These are phyloP conservation scores for Carpinus fangiana DNA, from an alignment of 306 rosid species.

Conservation along the genomic window DNA sequence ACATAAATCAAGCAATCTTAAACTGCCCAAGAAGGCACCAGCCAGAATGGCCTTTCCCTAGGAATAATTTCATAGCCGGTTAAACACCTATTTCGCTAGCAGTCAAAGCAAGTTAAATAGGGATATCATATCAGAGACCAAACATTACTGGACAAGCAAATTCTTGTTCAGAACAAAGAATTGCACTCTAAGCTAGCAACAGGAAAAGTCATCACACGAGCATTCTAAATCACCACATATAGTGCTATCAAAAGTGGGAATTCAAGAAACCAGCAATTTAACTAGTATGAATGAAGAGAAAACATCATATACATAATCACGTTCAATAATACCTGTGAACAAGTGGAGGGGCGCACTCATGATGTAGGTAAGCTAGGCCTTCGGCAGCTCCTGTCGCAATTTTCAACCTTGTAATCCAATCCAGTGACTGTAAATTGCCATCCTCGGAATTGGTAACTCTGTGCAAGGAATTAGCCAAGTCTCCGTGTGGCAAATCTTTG, in stretches of 20 bases:
- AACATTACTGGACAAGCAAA: not conserved
- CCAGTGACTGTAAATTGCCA: slow-evolving; percentile 57
- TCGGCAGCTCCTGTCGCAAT: slow-evolving; percentile 96
- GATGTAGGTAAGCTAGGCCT: slow-evolving; percentile 72
- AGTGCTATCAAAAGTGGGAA: too few species aligned
- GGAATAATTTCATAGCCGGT: not conserved
- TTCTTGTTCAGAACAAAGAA: not conserved
- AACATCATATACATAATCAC: slow-evolving; percentile 3
- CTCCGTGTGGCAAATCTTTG: slow-evolving; percentile 83
- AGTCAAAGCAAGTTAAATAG: not conserved
- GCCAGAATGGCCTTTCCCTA: not conserved
- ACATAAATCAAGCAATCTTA: not conserved
- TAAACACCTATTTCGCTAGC: not conserved
- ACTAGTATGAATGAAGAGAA: slow-evolving; percentile 16
- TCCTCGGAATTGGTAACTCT: slow-evolving; percentile 35
- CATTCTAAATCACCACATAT: not conserved
- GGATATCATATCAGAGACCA: slow-evolving; percentile 3
- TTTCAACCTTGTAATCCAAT: slow-evolving; percentile 96
- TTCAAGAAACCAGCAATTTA: slow-evolving; percentile 7
- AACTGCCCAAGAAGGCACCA: not conserved
- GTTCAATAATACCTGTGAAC: slow-evolving; percentile 73
- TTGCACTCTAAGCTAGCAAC: slow-evolving; percentile 1
- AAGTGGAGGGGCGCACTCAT: slow-evolving; percentile 79
- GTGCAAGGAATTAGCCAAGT: slow-evolving; percentile 79
- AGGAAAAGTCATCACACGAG: not conserved